phyloP scores from a whole-genome alignment of 176 grass and related monocot genomes.

The Avena eriantha region DNA sequence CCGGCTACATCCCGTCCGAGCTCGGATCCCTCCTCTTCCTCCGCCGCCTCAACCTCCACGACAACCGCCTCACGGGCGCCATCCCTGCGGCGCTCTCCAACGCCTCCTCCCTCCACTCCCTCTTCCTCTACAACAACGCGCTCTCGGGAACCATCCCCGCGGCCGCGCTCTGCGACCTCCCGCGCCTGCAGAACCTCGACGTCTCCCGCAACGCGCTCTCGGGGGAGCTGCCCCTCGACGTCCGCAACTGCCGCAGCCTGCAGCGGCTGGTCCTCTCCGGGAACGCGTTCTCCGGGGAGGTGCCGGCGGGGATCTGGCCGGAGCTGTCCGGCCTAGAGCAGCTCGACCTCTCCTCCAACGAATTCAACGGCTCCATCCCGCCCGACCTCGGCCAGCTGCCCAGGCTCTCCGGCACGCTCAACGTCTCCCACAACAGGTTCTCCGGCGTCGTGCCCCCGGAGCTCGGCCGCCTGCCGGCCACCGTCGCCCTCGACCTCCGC shows the following conservation, averaged over 20 bases:
- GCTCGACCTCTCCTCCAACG: slow-evolving; percentile 90
- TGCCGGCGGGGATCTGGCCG: slow-evolving; percentile 75
- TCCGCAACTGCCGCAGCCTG: slow-evolving; percentile 69
- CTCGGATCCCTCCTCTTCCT: slow-evolving; percentile 84
- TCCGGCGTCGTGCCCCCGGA: slow-evolving; percentile 64
- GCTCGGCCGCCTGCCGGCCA: slow-evolving; percentile 72
- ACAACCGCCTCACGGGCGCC: slow-evolving; percentile 63
- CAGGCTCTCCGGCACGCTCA: slow-evolving; percentile 62
- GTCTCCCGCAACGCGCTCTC: slow-evolving; percentile 75
- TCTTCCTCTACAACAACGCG: slow-evolving; percentile 79
- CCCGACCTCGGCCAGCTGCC: slow-evolving; percentile 72
- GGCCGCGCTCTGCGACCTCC: slow-evolving; percentile 62
- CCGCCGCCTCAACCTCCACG: slow-evolving; percentile 87
- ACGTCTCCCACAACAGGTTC: slow-evolving; percentile 84
- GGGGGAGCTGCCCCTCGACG: slow-evolving; percentile 50
- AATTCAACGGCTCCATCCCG: slow-evolving; percentile 72
- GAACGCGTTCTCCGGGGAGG: slow-evolving; percentile 65
- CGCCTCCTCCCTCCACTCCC: slow-evolving; percentile 84
- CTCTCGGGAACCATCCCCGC: slow-evolving; percentile 65
- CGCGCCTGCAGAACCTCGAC: slow-evolving; percentile 81
- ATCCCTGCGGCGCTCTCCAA: slow-evolving; percentile 69
- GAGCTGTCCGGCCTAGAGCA: slow-evolving; percentile 63
- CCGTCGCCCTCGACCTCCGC: slow-evolving; percentile 83
- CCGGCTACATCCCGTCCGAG: slow-evolving; percentile 85
- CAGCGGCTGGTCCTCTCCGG: slow-evolving; percentile 62